Evolutionary conservation across 1,284 basidiomycete species (phyloP), one percentile per base, ranked within the genome.

Genomic region (Schizophyllum amplum): DNA sequence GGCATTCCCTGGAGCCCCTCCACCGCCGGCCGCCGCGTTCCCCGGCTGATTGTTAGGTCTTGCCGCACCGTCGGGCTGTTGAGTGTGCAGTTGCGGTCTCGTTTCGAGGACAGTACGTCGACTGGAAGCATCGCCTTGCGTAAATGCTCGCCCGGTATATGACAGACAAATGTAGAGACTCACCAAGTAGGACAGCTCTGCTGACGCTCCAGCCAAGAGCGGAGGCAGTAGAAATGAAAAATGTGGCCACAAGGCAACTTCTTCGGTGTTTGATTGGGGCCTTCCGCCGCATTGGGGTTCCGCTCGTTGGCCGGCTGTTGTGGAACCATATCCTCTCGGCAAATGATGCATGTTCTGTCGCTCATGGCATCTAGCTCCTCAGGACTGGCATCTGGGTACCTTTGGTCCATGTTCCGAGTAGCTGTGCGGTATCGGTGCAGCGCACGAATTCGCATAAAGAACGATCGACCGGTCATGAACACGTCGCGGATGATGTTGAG

Each of bases 131-230:
- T 65, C 25, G 62, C 57, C n/a, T 62, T 42, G 33, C 54, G 56
- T 42, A 58, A 60, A 58, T 59, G 47, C 22, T 55, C 26, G 58
- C 57, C 52, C 33, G 61, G 53, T 61, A 48, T 51, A 21, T 52
- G 27, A 25, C 47, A 55, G 62, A 42, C 48, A 54, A 51, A 52
- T 6, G 5, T 52, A 59, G 33, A 54, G 5, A 71, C 84, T 69
- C 59, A 95, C 94, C 97, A 99, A 33, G 96, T 98, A 1, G 96
- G 96, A 71, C 96, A 98, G 66, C 84, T 91, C 67, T 91, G 88
- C 70, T 99, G 97, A 52, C 97, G 81, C 71, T 99, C 97, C 24
- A 99, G 80, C 97, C 97, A 99, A 25, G 93, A 95, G 51, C 94
- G 82, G 53, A 99, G 80, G 70, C 97, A 99, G 67, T 98, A 87